Conservation (phyloP, 2,329 filamentous ascomycete genomes). For the Clonostachys chloroleuca region DNA sequence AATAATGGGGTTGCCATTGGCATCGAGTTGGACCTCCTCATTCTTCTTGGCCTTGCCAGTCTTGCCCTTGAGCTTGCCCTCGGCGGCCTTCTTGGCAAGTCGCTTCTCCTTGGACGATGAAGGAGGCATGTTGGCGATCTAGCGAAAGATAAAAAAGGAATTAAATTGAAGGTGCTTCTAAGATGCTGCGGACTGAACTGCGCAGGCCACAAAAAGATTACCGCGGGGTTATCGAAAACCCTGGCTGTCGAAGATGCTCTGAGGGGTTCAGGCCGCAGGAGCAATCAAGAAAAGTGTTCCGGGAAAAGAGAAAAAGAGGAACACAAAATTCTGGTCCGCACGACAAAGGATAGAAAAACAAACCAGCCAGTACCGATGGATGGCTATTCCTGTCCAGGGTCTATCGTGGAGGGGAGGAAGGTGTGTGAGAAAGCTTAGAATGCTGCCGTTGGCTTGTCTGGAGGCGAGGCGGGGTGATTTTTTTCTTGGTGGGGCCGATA, state of each 20-base stretch:
- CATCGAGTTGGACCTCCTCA: constrained; percentile 65
- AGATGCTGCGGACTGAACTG: too few species aligned
- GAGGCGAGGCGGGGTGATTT: constrained; percentile 30
- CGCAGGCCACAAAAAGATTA: too few species aligned
- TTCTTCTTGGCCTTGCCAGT: constrained; percentile 66
- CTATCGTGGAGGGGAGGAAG: constrained; percentile 1
- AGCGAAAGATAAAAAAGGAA: constrained; percentile 3
- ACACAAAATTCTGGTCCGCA: background rate
- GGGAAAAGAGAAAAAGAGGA: background rate
- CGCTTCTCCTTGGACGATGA: constrained; percentile 69
- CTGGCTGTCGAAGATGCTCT: too few species aligned
- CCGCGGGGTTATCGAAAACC: too few species aligned
- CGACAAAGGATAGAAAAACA: background rate
- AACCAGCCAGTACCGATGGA: background rate
- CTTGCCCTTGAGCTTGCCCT: constrained; percentile 71
- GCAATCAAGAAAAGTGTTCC: too few species aligned
- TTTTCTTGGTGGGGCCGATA: constrained; percentile 29
- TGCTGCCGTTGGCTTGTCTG: background rate
- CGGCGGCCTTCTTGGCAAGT: constrained; percentile 65
- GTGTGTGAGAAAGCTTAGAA: background rate
- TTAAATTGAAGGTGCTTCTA: background rate
- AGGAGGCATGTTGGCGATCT: constrained; percentile 49
- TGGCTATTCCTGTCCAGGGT: constrained; percentile 4
- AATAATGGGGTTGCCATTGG: constrained; percentile 49
- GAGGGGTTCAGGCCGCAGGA: too few species aligned